Percentiles rank a stretch among this genome's conserved stretches.
Evolutionary conservation across 2,329 filamentous ascomycete genomes (phyloP).

Genomic region (Colletotrichum orchidophilum): DNA sequence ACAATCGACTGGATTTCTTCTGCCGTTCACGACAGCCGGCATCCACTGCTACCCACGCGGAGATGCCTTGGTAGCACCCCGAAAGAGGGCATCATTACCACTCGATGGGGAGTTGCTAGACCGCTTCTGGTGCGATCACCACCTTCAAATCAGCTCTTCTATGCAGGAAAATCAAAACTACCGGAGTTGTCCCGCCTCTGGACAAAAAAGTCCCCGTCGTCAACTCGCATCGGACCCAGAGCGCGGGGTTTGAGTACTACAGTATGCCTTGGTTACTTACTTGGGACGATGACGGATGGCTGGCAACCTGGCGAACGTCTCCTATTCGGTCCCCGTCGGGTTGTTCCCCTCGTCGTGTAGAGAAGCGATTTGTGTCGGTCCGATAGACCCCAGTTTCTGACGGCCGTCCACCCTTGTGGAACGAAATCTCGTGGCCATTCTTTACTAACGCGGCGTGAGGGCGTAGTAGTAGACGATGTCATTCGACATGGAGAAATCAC

Average conservation of each 20-base stretch:
- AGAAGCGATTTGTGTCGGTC: conserved; percentile 4
- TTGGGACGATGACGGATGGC: neutral
- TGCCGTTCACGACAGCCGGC: conserved; percentile 20
- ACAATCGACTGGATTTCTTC: neutral
- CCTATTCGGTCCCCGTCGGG: neutral
- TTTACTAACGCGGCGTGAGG: neutral
- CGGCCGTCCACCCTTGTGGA: neutral
- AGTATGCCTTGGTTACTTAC: neutral
- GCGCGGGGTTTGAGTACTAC: neutral
- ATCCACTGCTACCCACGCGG: conserved; percentile 16
- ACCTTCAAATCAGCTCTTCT: neutral
- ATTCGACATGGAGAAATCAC: neutral
- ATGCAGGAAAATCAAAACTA: neutral
- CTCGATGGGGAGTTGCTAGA: neutral
- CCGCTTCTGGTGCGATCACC: conserved; percentile 1
- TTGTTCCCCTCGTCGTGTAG: conserved; percentile 4
- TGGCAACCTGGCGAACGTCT: neutral
- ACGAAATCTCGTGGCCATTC: conserved; percentile 4
- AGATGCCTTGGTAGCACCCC: neutral
- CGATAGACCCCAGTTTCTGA: conserved; percentile 15
- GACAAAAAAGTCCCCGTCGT: neutral
- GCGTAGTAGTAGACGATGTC: neutral
- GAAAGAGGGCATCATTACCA: conserved; percentile 26
- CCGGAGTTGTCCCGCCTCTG: conserved; percentile 19
- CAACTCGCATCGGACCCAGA: neutral